Percentiles rank a stretch among this genome's conserved stretches.
phyloP scores from a whole-genome alignment of 2,329 filamentous ascomycete genomes.

The Epichloe baconii region DNA sequence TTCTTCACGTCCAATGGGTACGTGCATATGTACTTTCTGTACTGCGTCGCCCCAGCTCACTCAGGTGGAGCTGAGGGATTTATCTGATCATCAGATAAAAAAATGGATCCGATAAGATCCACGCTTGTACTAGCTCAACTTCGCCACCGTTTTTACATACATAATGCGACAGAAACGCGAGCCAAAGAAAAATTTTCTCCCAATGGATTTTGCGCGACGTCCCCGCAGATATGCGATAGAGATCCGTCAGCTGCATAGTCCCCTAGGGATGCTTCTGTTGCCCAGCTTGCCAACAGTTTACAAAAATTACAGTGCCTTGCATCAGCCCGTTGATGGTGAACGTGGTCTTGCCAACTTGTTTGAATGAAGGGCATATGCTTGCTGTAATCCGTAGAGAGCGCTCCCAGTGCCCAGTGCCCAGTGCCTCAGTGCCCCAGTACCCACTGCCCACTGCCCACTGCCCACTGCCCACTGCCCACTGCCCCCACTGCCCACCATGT shows the following conservation, averaged over 20 bases:
- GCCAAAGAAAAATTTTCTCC: not conserved
- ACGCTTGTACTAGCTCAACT: slow-evolving; percentile 5
- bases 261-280: not conserved
- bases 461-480: no score
- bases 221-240: not conserved
- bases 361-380: no score
- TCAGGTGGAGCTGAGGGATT: slow-evolving; percentile 25
- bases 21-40: no score
- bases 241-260: not conserved
- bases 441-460: no score
- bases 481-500: no score
- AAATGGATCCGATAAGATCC: slow-evolving; percentile 27
- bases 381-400: no score
- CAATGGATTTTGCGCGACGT: not conserved
- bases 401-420: no score
- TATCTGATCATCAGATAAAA: slow-evolving; percentile 45
- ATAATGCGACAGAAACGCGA: not conserved
- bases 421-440: no score
- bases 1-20: not conserved
- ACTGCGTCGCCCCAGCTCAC: not conserved
- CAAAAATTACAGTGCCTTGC: no score
- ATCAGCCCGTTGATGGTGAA: no score
- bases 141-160: not conserved
- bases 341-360: no score
- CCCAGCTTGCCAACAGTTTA: not conserved